Base-by-base conservation (phyloP, 495 filamentous ascomycete genomes). In the Penicillium ucsense region DNA sequence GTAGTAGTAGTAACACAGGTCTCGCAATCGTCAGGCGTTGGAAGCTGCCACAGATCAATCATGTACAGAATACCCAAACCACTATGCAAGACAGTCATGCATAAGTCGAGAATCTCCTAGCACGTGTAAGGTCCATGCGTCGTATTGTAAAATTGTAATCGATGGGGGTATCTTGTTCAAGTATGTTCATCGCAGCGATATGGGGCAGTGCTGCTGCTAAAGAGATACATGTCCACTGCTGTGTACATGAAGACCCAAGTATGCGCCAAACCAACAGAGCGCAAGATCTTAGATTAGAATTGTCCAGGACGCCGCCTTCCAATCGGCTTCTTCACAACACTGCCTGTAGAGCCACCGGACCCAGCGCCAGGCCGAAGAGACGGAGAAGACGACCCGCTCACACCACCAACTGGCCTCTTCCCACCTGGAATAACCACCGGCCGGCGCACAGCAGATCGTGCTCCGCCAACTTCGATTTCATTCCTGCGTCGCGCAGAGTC, bases 301-400 rank as follows among this genome's bases (percentile, higher is more conserved):
- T 43, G 68, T 3, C 78, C 77, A 38, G 73, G 68, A 48, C 73
- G 69, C 54, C 80, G 78, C 10, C 71, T 67, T 0, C 79, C 63
- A 0, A 55, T 56, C 31, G 83, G 82, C 60, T 80, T 85, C 59
- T 79, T 83, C 9, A 87, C 83, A 34, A 71, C 71, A 47, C 67
- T 72, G 4, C 65, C 62, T 10, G 58, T 57, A n/a, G 55, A 52
- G 12, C 61, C 52, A 51, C 47, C 47, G 10, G 71, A 68, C 1
- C 76, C 73, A 47, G 56, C 64, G 43, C 75, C 68, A 54, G 77
- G 81, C 54, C 79, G 79, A 9, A 64, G 65, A 27, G 70, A 57
- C n/a, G 58, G 54, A 3, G 65, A 61, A 4, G 58, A 61, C 6
- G 66, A 64, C 20, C 66, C 65, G 46, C 67, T 57, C 11, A 72